Evolutionary conservation across 2,329 filamentous ascomycete species (phyloP), one percentile per base, ranked within the genome.

Genomic region (Mollisia scopiformis): DNA sequence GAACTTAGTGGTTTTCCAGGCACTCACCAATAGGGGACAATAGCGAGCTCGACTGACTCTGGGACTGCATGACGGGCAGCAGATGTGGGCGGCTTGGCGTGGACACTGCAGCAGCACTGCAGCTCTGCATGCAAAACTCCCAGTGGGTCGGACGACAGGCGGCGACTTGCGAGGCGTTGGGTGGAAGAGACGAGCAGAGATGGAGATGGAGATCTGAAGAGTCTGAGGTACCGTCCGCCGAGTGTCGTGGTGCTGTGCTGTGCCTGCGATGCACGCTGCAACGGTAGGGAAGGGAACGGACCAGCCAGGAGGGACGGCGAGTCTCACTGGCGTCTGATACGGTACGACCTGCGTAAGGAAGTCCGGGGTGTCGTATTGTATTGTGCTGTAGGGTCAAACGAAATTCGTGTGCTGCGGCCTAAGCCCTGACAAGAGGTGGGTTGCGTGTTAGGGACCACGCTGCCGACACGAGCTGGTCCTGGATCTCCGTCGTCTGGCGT

Each of bases 11-110:
- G 37, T 62, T 61, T 56, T 19, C 25, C 56, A 59, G 50, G 59
- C 55, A 68, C 70, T 68, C 51, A 71, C 70, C 70, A 68, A 71
- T 68, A 55, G 70, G 69, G 16, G 63, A 62, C 37, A 71, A 62
- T 51, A 66, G 53, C 55, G 68, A 67, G 11, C 43, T 39, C 33
- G 58, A 37, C 30, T 31, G 33, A 39, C 54, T 64, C 58, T 66
- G 66, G 66, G 69, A 59, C 67, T 69, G 67, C 68, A 70, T 71
- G 61, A 61, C 57, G 65, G 35, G 57, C 50, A 52, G 57, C 19
- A 33, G 51, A 31, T 53, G 50, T 19, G 23, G 47, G 41, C 41
- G 49, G 51, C 37, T 55, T 37, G 55, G 53, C n/a, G 43, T 53
- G 47, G 41, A 37, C 25, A 52, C 47, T 57, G 58, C 53, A 53